A percentile compares a stretch with the other conserved stretches of the same genome.
These are phyloP conservation scores for Saccharomycopsis hybrid DNA, from an alignment of 1,139 yeast species.

Conservation along the genomic window DNA sequence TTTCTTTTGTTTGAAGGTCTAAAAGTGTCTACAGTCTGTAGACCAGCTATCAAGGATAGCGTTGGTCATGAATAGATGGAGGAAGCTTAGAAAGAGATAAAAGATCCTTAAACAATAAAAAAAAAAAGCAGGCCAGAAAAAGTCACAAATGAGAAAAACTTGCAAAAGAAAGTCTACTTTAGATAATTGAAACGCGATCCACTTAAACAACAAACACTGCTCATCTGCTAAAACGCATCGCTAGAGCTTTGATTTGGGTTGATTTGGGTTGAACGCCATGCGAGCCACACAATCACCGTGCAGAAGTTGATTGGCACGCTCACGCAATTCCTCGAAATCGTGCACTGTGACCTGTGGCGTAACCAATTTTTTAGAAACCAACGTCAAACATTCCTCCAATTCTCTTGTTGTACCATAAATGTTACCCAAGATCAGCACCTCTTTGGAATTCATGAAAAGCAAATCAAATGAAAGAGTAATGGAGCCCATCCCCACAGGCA, in stretches of 20 bases:
- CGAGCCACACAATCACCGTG: slow-evolving; percentile 40
- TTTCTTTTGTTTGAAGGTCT: no score
- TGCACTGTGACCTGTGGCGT: slow-evolving; percentile 34
- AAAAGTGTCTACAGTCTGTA: no score
- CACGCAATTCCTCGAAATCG: slow-evolving; percentile 35
- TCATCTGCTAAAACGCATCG: no score
- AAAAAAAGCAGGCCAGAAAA: no score
- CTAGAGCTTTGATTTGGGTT: background rate
- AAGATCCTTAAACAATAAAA: no score
- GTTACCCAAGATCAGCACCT: slow-evolving; percentile 36
- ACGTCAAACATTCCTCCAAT: slow-evolving; percentile 39
- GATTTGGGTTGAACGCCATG: slow-evolving; percentile 36
- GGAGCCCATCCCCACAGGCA: slow-evolving; percentile 39
- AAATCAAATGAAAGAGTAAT: slow-evolving; percentile 31
- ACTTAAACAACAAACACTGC: no score
- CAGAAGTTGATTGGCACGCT: slow-evolving; percentile 33
- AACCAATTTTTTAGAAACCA: slow-evolving; percentile 38
- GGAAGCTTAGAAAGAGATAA: no score
- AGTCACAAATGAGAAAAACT: no score
- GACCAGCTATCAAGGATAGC: no score
- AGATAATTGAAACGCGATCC: no score
- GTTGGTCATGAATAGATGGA: no score
- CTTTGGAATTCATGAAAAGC: slow-evolving; percentile 32
- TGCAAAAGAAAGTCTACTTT: no score
- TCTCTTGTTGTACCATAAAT: slow-evolving; percentile 45